Conservation (phyloP, 768 basidiomycete species). For the Boletus subparvulus region DNA sequence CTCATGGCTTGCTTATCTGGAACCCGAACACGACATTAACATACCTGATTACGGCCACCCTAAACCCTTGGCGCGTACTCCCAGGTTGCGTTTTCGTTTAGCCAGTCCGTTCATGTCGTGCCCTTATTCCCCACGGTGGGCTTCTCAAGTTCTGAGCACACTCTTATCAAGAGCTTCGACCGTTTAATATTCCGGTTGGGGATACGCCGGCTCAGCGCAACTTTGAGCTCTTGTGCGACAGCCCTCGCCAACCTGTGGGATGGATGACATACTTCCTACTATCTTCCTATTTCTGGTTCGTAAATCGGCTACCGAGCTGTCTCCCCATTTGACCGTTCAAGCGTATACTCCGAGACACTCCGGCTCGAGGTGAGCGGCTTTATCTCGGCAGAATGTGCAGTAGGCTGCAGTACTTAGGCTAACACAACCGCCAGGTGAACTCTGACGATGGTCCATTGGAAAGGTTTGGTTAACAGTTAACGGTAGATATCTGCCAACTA, state of each 20-base stretch:
- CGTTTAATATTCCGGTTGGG: constrained; percentile 12
- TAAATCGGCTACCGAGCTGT: not conserved
- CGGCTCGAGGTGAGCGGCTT: not conserved
- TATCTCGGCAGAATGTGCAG: not conserved
- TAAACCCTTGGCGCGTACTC: not conserved
- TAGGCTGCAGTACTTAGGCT: too few relatives aligned
- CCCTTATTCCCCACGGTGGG: constrained; percentile 12
- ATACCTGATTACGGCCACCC: constrained; percentile 5
- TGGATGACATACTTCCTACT: not conserved
- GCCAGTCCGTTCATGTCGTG: not conserved
- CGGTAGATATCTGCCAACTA: not conserved
- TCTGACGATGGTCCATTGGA: too few relatives aligned
- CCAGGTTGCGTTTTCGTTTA: not conserved
- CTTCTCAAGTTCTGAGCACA: constrained; percentile 12
- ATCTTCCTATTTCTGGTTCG: not conserved
- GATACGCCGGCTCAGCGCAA: not conserved
- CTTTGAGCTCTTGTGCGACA: constrained; percentile 4
- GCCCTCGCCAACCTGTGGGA: constrained; percentile 3
- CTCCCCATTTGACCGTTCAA: not conserved
- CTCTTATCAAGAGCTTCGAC: constrained; percentile 11
- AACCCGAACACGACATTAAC: not conserved
- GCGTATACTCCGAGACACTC: not conserved
- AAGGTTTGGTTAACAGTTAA: too few relatives aligned
- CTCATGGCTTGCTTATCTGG: not conserved
- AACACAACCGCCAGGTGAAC: too few relatives aligned